Evolutionary conservation across 192 early-diverging fungal species (phyloP).

Genomic region (Backusella luteola): DNA sequence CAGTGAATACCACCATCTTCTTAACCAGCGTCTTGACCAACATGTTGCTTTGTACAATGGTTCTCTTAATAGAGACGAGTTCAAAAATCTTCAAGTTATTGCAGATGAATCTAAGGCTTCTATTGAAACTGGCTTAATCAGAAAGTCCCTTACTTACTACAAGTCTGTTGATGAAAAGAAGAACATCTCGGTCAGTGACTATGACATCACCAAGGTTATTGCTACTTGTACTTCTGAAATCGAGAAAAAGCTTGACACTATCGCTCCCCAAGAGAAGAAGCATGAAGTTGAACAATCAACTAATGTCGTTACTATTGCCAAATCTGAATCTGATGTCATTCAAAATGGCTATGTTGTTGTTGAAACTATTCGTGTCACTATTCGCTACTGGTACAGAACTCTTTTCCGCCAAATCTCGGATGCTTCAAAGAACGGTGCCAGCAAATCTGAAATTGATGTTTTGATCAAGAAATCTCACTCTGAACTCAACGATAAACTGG

Average conservation of each 20-base stretch:
- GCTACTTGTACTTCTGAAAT: background rate
- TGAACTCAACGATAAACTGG: background rate
- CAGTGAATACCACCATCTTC: background rate
- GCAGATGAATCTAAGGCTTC: background rate
- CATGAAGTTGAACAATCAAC: background rate
- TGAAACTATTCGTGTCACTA: constrained; percentile 9
- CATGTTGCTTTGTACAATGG: background rate
- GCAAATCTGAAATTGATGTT: background rate
- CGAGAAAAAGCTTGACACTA: background rate
- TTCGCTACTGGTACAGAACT: constrained; percentile 13
- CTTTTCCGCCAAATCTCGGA: background rate
- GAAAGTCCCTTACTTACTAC: background rate
- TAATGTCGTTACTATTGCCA: background rate
- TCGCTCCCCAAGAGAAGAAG: background rate
- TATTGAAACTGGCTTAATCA: background rate
- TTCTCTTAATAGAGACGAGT: background rate
- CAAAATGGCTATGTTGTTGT: background rate
- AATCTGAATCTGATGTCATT: constrained; percentile 3
- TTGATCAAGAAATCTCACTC: background rate
- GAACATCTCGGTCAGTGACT: background rate
- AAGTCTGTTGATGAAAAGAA: background rate
- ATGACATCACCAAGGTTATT: background rate
- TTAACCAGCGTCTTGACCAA: constrained; percentile 13
- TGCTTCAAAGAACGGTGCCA: background rate
- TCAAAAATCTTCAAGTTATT: background rate